These are phyloP conservation scores for Malus hybrid DNA, from an alignment of 331 rosid species.

Conservation along the genomic window DNA sequence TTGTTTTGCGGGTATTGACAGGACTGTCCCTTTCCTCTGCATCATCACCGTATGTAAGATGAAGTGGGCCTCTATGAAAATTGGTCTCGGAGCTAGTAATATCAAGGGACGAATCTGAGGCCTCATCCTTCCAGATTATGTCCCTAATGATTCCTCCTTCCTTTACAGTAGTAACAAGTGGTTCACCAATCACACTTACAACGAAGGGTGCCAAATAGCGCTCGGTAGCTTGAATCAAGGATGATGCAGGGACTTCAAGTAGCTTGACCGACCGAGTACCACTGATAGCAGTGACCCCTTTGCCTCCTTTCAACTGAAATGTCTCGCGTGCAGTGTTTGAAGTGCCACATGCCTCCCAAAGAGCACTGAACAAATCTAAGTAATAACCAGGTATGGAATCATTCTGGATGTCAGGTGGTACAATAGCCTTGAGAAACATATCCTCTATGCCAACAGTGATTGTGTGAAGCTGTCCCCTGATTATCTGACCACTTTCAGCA, in stretches of 20 bases:
- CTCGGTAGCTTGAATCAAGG: conserved; percentile 73
- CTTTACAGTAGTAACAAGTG: conserved; percentile 52
- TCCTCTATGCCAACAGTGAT: conserved; percentile 85
- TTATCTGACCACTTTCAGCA: conserved; percentile 70
- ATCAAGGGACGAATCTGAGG: conserved; percentile 37
- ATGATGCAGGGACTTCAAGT: conserved; percentile 55
- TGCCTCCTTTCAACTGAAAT: conserved; percentile 77
- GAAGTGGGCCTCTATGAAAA: conserved; percentile 51
- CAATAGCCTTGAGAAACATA: conserved; percentile 80
- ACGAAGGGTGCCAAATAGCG: conserved; percentile 62
- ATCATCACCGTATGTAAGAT: conserved; percentile 59
- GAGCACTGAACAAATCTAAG: conserved; percentile 62
- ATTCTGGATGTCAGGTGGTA: conserved; percentile 49
- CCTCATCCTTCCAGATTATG: conserved; percentile 49
- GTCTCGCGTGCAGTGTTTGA: conserved; percentile 78
- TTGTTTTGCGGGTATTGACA: conserved; percentile 39
- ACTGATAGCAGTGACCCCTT: conserved; percentile 74
- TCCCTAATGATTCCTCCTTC: conserved; percentile 65
- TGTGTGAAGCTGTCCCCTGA: conserved; percentile 77
- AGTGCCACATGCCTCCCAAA: conserved; percentile 94
- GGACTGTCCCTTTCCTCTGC: conserved; percentile 34
- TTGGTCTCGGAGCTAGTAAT: conserved; percentile 20
- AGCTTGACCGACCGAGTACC: conserved; percentile 94
- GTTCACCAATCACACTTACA: conserved; percentile 76
- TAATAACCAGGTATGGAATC: conserved; percentile 48